Conservation (phyloP, 768 basidiomycete genomes). For the Lenzites betulinus region DNA sequence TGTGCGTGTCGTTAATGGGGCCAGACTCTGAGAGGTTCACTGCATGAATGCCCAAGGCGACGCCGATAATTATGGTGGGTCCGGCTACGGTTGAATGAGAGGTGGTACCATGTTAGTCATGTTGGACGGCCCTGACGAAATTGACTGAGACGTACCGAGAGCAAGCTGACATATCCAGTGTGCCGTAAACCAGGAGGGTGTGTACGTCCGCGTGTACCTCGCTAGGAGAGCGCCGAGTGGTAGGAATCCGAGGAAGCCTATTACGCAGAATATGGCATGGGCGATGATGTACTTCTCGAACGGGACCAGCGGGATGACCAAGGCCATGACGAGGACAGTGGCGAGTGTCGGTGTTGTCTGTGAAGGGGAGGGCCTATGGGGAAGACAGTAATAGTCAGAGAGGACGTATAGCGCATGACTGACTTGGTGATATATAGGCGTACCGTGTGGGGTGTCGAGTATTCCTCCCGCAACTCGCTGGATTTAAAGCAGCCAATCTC, state of each 20-base stretch:
- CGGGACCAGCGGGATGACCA: slow-evolving; percentile 38
- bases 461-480: neutral
- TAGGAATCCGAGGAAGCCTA: slow-evolving; percentile 58
- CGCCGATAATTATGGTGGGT: slow-evolving; percentile 55
- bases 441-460: neutral
- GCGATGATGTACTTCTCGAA: slow-evolving; percentile 49
- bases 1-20: slow-evolving; percentile 44
- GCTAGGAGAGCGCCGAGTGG: slow-evolving; percentile 57
- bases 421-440: neutral
- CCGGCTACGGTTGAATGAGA: slow-evolving; percentile 33
- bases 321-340: neutral
- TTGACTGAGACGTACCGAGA: slow-evolving; percentile 29
- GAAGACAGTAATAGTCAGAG: neutral
- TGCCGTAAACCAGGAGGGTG: slow-evolving; percentile 39
- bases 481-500: slow-evolving; percentile 16
- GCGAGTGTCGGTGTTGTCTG: neutral
- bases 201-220: slow-evolving; percentile 55
- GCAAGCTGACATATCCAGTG: slow-evolving; percentile 53
- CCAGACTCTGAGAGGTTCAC: slow-evolving; percentile 33
- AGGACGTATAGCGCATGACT: neutral
- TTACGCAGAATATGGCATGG: slow-evolving; percentile 53
- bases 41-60: slow-evolving; percentile 44
- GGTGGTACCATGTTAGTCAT: neutral
- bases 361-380: neutral
- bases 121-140: neutral